phyloP scores from a whole-genome alignment of 2,329 filamentous ascomycete species.

The Aspergillus novoparasiticus region DNA sequence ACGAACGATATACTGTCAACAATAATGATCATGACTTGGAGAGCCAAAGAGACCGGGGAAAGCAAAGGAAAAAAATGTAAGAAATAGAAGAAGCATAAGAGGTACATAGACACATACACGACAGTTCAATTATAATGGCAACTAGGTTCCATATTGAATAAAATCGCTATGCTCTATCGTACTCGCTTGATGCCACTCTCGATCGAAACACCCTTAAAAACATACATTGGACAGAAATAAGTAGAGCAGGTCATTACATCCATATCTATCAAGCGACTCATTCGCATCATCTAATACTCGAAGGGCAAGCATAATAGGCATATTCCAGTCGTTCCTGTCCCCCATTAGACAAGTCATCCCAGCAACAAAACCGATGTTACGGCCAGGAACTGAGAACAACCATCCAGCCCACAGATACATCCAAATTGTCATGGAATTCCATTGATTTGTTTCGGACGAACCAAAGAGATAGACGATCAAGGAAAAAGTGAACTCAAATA shows the following conservation, averaged over 20 bases:
- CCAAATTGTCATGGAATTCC: neutral
- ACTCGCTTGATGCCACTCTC: neutral
- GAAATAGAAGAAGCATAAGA: neutral
- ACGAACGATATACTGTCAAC: slow-evolving; percentile 9
- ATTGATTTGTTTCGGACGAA: neutral
- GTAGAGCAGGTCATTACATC: slow-evolving; percentile 9
- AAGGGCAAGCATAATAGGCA: neutral
- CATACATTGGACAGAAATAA: neutral
- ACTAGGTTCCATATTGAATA: slow-evolving; percentile 9
- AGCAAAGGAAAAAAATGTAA: neutral
- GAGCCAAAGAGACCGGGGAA: neutral
- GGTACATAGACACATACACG: neutral
- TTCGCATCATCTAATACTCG: slow-evolving; percentile 1
- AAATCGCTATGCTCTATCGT: slow-evolving; percentile 4
- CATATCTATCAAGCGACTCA: slow-evolving; percentile 12
- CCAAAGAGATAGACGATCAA: neutral
- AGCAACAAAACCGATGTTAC: neutral
- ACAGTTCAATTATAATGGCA: neutral
- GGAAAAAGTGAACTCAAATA: neutral
- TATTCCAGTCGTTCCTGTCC: neutral
- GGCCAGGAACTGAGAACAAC: neutral
- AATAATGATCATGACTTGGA: slow-evolving; percentile 13
- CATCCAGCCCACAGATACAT: neutral
- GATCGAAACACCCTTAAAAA: neutral
- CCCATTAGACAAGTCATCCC: neutral